These are phyloP conservation scores for Carpinus viminea DNA, from an alignment of 306 rosid species.

Conservation along the genomic window DNA sequence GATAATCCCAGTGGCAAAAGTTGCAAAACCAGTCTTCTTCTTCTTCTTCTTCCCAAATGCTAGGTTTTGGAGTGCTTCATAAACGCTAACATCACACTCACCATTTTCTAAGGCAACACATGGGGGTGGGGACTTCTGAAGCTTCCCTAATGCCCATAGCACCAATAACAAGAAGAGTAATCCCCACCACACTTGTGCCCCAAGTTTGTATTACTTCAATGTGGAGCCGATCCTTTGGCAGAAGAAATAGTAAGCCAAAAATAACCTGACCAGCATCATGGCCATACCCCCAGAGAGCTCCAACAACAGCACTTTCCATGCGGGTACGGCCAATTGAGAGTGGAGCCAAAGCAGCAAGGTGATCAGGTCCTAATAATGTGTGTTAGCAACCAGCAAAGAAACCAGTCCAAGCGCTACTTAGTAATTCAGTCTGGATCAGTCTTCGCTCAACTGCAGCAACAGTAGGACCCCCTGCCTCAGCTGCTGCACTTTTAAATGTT, in stretches of 20 bases:
- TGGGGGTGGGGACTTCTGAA: conserved; percentile 72
- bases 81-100: conserved; percentile 60
- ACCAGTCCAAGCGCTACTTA: conserved; percentile 93
- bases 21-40: conserved; percentile 79
- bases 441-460: conserved; percentile 69
- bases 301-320: conserved; percentile 88
- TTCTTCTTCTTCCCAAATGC: conserved; percentile 55
- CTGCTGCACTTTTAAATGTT: conserved; percentile 63
- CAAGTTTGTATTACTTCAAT: conserved; percentile 81
- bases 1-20: conserved; percentile 91
- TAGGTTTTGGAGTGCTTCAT: conserved; percentile 56
- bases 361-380: conserved; percentile 95
- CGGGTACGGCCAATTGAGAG: conserved; percentile 83
- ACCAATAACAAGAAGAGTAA: conserved; percentile 81
- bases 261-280: conserved; percentile 95
- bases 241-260: conserved; percentile 74
- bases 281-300: conserved; percentile 99
- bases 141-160: conserved; percentile 89
- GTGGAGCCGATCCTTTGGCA: conserved; percentile 81
- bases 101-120: conserved; percentile 78
- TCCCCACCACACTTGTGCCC: conserved; percentile 90
- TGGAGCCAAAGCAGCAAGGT: conserved; percentile 97
- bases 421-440: conserved; percentile 63
- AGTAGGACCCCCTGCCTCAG: conserved; percentile 60
- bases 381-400: conserved; percentile 93